Conservation (phyloP, 2,329 filamentous ascomycete genomes). For the Microcera coccophila region DNA sequence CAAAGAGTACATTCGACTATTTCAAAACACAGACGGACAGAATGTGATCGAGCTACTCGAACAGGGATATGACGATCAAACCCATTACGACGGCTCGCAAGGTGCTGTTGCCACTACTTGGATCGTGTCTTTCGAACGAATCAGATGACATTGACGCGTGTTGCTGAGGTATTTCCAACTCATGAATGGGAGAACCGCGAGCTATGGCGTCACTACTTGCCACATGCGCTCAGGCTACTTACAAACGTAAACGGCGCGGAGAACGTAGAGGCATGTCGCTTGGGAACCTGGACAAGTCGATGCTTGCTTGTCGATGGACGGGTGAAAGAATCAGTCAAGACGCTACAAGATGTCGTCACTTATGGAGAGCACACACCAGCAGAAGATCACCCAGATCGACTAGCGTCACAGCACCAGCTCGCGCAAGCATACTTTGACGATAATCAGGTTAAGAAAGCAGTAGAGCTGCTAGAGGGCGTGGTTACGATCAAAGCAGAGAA, state of each 20-base stretch:
- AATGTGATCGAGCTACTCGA: conserved; percentile 16
- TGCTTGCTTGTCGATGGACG: neutral
- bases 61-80: conserved; percentile 32
- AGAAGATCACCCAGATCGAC: conserved; percentile 1
- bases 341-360: conserved; percentile 3
- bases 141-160: conserved; percentile 22
- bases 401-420: conserved; percentile 9
- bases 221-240: conserved; percentile 16
- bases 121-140: conserved; percentile 40
- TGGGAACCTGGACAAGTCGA: neutral
- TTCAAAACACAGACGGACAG: conserved; percentile 30
- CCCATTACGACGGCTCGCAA: conserved; percentile 30
- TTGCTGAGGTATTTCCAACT: too few species aligned
- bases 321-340: conserved; percentile 1
- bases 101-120: conserved; percentile 38
- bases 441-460: conserved; percentile 1
- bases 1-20: conserved; percentile 32
- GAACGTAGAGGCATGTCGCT: neutral
- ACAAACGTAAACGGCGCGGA: neutral
- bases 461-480: conserved; percentile 5
- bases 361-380: neutral
- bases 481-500: conserved; percentile 1
- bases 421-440: conserved; percentile 2
- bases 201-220: conserved; percentile 15
- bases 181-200: conserved; percentile 2